These are phyloP conservation scores for Mycosarcoma mackinlayi DNA, from an alignment of 1,284 basidiomycete species.

Conservation along the genomic window DNA sequence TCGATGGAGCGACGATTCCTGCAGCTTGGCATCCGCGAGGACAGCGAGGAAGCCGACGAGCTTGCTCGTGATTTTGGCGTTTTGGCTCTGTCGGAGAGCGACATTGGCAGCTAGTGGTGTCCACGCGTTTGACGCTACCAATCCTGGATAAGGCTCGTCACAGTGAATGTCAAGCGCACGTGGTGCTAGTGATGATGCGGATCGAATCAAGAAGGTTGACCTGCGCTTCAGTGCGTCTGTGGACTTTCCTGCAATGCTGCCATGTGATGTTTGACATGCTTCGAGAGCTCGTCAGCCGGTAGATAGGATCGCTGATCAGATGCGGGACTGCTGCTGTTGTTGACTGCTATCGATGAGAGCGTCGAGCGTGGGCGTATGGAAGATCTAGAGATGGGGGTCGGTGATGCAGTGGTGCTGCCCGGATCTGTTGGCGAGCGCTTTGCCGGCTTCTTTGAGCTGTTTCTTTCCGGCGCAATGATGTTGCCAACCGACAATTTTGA, in stretches of 20 bases:
- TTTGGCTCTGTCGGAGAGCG: constrained; percentile 27
- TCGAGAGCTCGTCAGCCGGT: constrained; percentile 26
- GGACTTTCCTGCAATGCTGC: constrained; percentile 35
- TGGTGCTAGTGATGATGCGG: not conserved
- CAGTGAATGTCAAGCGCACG: too few relatives aligned
- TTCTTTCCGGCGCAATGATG: constrained; percentile 42
- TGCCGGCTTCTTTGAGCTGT: constrained; percentile 34
- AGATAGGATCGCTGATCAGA: constrained; percentile 18
- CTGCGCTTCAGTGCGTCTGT: constrained; percentile 16
- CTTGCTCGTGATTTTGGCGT: constrained; percentile 35
- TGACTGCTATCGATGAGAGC: constrained; percentile 25
- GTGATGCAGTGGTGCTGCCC: constrained; percentile 32
- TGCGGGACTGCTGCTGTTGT: constrained; percentile 15
- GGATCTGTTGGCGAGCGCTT: constrained; percentile 25
- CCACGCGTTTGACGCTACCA: too few relatives aligned
- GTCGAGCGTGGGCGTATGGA: constrained; percentile 14
- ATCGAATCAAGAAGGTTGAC: not conserved
- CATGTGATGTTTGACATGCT: constrained; percentile 39
- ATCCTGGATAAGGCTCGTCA: too few relatives aligned
- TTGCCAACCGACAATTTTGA: constrained; percentile 35
- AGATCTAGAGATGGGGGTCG: constrained; percentile 29
- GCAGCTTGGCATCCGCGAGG: constrained; percentile 24
- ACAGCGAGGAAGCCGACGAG: constrained; percentile 25
- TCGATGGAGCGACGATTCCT: constrained; percentile 37
- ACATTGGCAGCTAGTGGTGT: constrained; percentile 12